phyloP scores from a whole-genome alignment of 2,329 filamentous ascomycete species.

The Colletotrichum plurivorum region DNA sequence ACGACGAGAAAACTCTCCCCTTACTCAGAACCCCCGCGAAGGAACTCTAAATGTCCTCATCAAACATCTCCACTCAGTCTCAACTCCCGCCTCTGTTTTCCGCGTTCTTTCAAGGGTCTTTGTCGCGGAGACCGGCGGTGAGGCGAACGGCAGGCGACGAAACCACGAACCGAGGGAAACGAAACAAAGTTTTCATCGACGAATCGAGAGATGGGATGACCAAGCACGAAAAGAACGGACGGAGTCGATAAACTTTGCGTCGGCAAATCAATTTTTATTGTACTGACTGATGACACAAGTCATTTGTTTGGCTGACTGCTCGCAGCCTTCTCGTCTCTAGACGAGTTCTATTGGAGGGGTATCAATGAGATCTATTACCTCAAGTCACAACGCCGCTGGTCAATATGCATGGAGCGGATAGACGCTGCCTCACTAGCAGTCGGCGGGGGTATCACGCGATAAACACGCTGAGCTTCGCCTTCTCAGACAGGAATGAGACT shows the following conservation, averaged over 20 bases:
- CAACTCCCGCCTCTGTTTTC: not conserved
- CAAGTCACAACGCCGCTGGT: not conserved
- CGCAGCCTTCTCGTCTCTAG: no score
- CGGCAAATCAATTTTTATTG: slow-evolving; percentile 16
- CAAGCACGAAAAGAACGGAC: slow-evolving; percentile 4
- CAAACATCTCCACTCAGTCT: not conserved
- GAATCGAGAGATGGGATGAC: not conserved
- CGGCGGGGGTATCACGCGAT: slow-evolving; percentile 37
- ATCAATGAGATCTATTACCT: not conserved
- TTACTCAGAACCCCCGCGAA: slow-evolving; percentile 4
- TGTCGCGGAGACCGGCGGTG: not conserved
- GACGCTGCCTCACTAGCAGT: slow-evolving; percentile 16
- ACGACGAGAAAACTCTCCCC: slow-evolving; percentile 22
- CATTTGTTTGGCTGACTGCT: not conserved
- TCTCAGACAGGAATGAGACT: not conserved
- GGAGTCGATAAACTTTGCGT: slow-evolving; percentile 6
- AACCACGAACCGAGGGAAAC: slow-evolving; percentile 4
- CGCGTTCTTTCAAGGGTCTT: not conserved
- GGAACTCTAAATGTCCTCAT: slow-evolving; percentile 22
- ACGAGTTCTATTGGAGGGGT: no score
- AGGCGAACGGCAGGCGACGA: slow-evolving; percentile 18
- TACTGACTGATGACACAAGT: not conserved
- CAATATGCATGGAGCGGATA: not conserved
- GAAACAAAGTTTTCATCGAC: slow-evolving; percentile 15
- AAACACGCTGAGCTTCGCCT: slow-evolving; percentile 8